These are phyloP conservation scores for Sporobolomyces pararoseus DNA, from an alignment of 768 basidiomycete genomes.

Conservation along the genomic window DNA sequence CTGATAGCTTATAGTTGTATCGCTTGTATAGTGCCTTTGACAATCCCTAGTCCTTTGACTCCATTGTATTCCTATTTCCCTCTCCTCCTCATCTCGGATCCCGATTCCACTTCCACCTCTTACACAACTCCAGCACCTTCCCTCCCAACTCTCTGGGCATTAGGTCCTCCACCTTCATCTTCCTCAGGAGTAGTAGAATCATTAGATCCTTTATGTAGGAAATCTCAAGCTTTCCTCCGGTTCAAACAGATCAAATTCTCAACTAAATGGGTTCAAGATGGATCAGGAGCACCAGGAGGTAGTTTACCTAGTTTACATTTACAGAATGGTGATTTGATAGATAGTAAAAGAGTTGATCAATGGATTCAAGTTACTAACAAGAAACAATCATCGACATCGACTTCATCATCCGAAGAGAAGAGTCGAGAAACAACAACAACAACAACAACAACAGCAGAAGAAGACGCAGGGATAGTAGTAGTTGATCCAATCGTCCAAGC, in stretches of 20 bases:
- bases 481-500: slow-evolving; percentile 27
- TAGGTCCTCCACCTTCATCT: slow-evolving; percentile 31
- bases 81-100: slow-evolving; percentile 1
- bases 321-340: slow-evolving; percentile 15
- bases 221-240: slow-evolving; percentile 13
- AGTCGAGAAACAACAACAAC: background rate
- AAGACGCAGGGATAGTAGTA: background rate
- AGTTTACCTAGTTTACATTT: slow-evolving; percentile 16
- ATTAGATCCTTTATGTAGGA: slow-evolving; percentile 28
- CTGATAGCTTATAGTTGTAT: no score
- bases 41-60: slow-evolving; percentile 18
- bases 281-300: slow-evolving; percentile 22
- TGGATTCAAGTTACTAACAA: slow-evolving; percentile 5
- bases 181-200: slow-evolving; percentile 20
- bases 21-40: slow-evolving; percentile 3
- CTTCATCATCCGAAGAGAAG: no score
- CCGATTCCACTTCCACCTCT: no score
- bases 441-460: background rate
- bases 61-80: slow-evolving; percentile 31
- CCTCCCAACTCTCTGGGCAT: slow-evolving; percentile 12
- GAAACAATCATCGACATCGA: no score
- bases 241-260: background rate
- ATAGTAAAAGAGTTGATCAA: slow-evolving; percentile 8
- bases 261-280: background rate
- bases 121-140: slow-evolving; percentile 4